Conservation (phyloP, 1,284 basidiomycete genomes). For the Sporisorium graminicola region DNA sequence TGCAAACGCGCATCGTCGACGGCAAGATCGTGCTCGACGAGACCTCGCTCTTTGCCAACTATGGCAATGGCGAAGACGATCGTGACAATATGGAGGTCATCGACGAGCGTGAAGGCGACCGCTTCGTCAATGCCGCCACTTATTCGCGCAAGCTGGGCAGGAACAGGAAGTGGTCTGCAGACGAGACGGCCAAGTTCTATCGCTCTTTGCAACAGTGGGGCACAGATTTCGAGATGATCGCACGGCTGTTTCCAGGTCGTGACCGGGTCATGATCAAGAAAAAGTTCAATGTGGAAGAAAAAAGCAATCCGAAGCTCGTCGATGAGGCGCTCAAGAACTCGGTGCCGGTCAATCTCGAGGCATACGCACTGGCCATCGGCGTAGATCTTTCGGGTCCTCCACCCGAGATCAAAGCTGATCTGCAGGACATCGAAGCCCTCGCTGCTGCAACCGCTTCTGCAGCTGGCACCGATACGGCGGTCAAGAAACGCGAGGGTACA, state of each 20-base stretch:
- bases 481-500: conserved; percentile 43
- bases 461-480: conserved; percentile 4
- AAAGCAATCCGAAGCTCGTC: conserved; percentile 74
- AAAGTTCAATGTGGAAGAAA: conserved; percentile 90
- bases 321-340: conserved; percentile 62
- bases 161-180: conserved; percentile 82
- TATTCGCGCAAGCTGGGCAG: conserved; percentile 77
- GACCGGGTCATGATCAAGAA: conserved; percentile 88
- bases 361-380: conserved; percentile 62
- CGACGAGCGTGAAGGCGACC: conserved; percentile 78
- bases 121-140: conserved; percentile 84
- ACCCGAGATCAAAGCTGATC: conserved; percentile 57
- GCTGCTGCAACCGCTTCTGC: conserved; percentile 6
- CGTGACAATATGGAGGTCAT: conserved; percentile 81
- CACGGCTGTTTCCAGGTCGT: conserved; percentile 84
- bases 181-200: conserved; percentile 87
- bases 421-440: conserved; percentile 35
- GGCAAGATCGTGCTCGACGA: conserved; percentile 71
- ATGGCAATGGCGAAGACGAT: conserved; percentile 70
- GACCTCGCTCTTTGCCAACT: conserved; percentile 67
- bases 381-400: conserved; percentile 66
- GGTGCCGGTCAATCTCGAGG: conserved; percentile 62
- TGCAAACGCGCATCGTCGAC: conserved; percentile 69
- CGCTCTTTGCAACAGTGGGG: conserved; percentile 86
- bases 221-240: conserved; percentile 91